Evolutionary conservation across 2,329 filamentous ascomycete genomes (phyloP), one percentile per base, ranked within the genome.

Genomic region (Penicillium rolfsii): DNA sequence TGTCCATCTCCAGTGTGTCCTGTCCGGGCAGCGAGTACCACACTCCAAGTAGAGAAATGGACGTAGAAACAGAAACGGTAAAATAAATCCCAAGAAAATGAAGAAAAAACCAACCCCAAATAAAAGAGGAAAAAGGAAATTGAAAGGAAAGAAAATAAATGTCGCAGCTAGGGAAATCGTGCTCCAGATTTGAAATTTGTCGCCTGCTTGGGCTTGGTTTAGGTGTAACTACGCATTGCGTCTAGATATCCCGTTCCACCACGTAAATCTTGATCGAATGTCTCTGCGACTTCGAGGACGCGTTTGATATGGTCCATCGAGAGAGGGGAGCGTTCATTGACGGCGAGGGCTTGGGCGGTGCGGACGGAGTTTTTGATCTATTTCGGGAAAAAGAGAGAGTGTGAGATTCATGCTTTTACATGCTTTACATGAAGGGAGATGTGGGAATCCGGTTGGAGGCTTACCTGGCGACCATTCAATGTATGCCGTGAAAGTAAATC

Each of bases 331-430:
- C 85, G 82, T 74, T 93, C 90, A 65, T 91, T 90, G 48, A 94
- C 84, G 1, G 93, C 91, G 16, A 97, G 82, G 0, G 90, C 90
- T 76, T 96, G 91, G 1, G 91, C 91, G 0, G 91, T 93, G 58
- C 90, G 86, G 52, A 96, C 88, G 11, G 89, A 89, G 73, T 96
- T 96, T 81, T 96, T 96, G 82, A 96, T 96, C 85, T 93, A 33
- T 33, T 11, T 8, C 4, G 82, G 41, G 50, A 49, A n/a, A 16
- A 36, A 12, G 1, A 30, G 5, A 14, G 35, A 5, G 14, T 36
- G 35, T 36, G 12, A 36, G 35, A 36, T 5, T 16, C 11, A 5
- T 14, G 35, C 12, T 36, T 16, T 12, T 14, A 14, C 12, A 5
- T 14, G 11, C 14, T 14, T 22, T 22, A 22, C 1, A 22, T 1